phyloP scores from a whole-genome alignment of 1,139 yeast genomes.

The Kodamaea ohmeri region DNA sequence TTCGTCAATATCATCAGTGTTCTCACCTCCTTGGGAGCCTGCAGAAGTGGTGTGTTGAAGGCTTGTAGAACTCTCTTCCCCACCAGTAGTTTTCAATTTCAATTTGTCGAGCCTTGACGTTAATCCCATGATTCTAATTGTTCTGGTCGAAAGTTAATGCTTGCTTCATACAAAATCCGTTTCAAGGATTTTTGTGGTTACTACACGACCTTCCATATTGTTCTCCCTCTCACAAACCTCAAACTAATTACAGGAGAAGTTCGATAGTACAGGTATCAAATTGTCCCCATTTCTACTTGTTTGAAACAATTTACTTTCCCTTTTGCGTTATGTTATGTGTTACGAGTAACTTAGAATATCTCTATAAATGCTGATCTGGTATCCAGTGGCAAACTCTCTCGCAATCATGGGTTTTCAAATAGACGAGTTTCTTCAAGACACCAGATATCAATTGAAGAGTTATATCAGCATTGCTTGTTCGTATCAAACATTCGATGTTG shows the following conservation, averaged over 20 bases:
- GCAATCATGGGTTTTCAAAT: not conserved
- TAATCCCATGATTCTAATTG: slow-evolving; percentile 29
- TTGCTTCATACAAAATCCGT: not conserved
- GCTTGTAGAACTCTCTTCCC: slow-evolving; percentile 7
- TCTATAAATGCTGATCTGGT: no score
- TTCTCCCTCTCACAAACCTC: no score
- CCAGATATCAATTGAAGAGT: not conserved
- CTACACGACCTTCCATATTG: not conserved
- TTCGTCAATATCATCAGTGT: slow-evolving; percentile 77
- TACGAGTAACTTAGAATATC: no score
- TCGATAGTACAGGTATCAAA: no score
- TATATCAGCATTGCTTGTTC: not conserved
- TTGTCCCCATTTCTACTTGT: no score
- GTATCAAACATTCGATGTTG: slow-evolving; percentile 1
- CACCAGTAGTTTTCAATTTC: slow-evolving; percentile 18
- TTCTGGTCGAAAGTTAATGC: not conserved
- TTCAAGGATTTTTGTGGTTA: not conserved
- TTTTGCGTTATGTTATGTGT: no score
- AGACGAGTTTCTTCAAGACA: not conserved
- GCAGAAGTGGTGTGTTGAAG: not conserved
- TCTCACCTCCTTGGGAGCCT: slow-evolving; percentile 8
- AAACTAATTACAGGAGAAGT: no score
- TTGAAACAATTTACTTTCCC: no score
- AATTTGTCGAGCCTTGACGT: slow-evolving; percentile 36
- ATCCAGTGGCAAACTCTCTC: no score